phyloP scores from a whole-genome alignment of 441 rosid genomes.

The Mallotus repandus region DNA sequence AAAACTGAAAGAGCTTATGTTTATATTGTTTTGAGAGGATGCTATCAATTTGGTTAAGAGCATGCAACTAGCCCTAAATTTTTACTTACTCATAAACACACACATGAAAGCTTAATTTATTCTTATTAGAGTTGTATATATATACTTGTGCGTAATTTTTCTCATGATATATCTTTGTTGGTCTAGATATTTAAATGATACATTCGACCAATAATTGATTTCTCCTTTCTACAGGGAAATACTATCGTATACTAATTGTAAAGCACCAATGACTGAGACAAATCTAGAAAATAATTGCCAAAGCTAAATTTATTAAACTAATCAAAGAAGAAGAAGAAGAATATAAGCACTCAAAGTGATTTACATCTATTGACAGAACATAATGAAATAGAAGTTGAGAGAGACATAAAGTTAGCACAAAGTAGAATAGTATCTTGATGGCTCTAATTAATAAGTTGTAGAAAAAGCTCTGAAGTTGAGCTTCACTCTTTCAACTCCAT shows the following conservation, averaged over 20 bases:
- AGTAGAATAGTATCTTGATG: constrained; percentile 16
- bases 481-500: constrained; percentile 88
- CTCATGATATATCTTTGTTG: constrained; percentile 6
- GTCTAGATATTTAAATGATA: constrained; percentile 12
- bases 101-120: background rate
- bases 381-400: constrained; percentile 28
- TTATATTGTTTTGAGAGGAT: constrained; percentile 60
- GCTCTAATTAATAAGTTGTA: constrained; percentile 32
- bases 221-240: constrained; percentile 53
- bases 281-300: no score
- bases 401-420: constrained; percentile 26
- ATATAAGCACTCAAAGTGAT: constrained; percentile 28
- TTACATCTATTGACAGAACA: constrained; percentile 20
- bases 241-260: constrained; percentile 59
- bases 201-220: constrained; percentile 8
- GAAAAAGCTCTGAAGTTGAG: constrained; percentile 77
- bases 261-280: no score
- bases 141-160: no score
- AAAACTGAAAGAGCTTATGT: no score
- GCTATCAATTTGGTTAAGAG: constrained; percentile 69
- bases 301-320: constrained; percentile 29
- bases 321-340: constrained; percentile 27
- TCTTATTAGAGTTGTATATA: no score
- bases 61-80: constrained; percentile 37
- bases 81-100: background rate